These are phyloP conservation scores for Starmera pachycereana DNA, from an alignment of 805 yeast species.

Conservation along the genomic window DNA sequence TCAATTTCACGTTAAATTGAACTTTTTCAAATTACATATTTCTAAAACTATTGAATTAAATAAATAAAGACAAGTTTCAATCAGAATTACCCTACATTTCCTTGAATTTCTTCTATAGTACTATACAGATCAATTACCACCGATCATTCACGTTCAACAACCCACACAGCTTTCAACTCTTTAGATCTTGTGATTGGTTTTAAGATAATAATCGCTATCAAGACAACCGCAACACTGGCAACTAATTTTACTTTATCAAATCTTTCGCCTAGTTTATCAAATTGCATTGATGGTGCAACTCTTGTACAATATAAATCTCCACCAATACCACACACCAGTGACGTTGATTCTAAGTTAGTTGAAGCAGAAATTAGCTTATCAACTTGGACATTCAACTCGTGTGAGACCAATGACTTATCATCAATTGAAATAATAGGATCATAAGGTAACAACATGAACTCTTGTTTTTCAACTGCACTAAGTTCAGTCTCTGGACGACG, in stretches of 20 bases:
- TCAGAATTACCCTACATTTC: no score
- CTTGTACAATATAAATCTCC: conserved; percentile 71
- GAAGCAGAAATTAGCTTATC: conserved; percentile 34
- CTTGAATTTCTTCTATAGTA: no score
- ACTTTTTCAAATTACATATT: no score
- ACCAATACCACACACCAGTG: conserved; percentile 55
- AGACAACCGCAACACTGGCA: conserved; percentile 44
- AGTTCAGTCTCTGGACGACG: conserved; percentile 51
- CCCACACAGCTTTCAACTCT: conserved; percentile 31
- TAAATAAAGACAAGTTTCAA: no score
- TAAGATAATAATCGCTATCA: conserved; percentile 34
- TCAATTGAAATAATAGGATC: conserved; percentile 48
- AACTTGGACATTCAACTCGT: conserved; percentile 31
- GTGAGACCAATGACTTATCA: conserved; percentile 40
- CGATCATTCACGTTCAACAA: conserved; percentile 1
- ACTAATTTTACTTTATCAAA: conserved; percentile 62
- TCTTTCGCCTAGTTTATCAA: conserved; percentile 58
- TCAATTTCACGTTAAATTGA: neutral
- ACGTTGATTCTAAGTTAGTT: conserved; percentile 75
- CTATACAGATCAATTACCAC: no score
- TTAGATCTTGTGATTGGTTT: conserved; percentile 49
- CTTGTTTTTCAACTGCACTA: conserved; percentile 41
- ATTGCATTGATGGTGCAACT: conserved; percentile 72
- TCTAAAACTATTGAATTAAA: no score
- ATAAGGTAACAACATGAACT: conserved; percentile 52